A percentile compares a stretch with the other conserved stretches of the same genome.
Evolutionary conservation across 768 basidiomycete species (phyloP).

Genomic region (Baorangia bicolor): DNA sequence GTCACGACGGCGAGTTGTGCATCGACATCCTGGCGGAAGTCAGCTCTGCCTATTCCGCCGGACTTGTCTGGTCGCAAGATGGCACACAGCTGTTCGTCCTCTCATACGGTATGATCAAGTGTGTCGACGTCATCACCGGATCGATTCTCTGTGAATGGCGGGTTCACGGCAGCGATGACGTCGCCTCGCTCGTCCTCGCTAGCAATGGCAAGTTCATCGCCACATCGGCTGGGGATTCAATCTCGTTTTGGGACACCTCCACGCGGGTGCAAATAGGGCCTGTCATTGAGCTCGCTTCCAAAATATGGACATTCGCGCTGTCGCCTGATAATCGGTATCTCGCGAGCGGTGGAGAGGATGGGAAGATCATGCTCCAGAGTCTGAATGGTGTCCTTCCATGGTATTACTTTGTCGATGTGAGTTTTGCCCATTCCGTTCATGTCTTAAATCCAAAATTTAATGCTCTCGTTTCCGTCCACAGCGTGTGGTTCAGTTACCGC

Average conservation of each 20-base stretch:
- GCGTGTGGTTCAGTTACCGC: not conserved
- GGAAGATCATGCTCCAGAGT: not conserved
- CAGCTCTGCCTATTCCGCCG: not conserved
- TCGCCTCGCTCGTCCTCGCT: not conserved
- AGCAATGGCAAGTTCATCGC: not conserved
- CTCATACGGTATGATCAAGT: not conserved
- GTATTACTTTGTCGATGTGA: not conserved
- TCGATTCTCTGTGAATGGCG: not conserved
- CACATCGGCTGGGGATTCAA: not conserved
- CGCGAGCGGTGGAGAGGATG: not conserved
- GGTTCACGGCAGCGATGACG: not conserved
- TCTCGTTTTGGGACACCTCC: not conserved
- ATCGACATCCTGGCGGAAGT: not conserved
- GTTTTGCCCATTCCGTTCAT: no score
- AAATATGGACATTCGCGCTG: not conserved
- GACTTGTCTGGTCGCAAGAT: not conserved
- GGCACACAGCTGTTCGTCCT: not conserved
- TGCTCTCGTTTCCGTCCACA: not conserved
- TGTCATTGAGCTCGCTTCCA: not conserved
- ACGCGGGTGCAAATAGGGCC: not conserved
- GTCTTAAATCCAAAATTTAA: not conserved
- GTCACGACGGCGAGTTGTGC: not conserved
- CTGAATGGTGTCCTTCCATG: not conserved
- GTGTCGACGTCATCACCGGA: not conserved
- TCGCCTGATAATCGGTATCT: not conserved